Evolutionary conservation across 768 basidiomycete species (phyloP).

Genomic region (Naematelia aurantialba): DNA sequence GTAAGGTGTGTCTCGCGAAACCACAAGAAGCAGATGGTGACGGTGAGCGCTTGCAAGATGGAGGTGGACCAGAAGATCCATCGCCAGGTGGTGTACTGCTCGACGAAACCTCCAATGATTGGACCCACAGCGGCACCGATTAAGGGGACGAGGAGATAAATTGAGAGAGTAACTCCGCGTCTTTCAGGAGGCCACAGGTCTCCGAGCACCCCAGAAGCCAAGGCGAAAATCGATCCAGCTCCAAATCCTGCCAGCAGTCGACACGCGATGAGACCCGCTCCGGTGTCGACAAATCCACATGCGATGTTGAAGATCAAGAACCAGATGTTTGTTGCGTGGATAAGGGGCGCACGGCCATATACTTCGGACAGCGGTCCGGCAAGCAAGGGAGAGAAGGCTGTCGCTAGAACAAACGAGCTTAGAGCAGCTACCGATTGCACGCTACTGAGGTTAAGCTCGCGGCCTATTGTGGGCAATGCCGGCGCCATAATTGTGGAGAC

Average conservation of each 20-base stretch:
- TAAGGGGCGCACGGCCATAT: constrained; percentile 1
- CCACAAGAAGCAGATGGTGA: background rate
- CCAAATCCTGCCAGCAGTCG: constrained; percentile 8
- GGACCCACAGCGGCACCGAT: constrained; percentile 4
- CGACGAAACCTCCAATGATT: constrained; percentile 1
- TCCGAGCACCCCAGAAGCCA: constrained; percentile 5
- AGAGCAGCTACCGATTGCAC: constrained; percentile 1
- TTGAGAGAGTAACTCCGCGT: background rate
- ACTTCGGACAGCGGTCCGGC: constrained; percentile 6
- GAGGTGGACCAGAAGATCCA: constrained; percentile 8
- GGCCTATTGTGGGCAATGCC: background rate
- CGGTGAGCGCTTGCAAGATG: background rate
- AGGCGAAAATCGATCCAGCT: constrained; percentile 3
- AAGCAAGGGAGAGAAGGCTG: constrained; percentile 7
- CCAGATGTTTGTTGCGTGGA: constrained; percentile 6
- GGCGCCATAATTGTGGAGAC: constrained; percentile 12
- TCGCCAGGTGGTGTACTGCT: constrained; percentile 7
- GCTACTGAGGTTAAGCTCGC: constrained; percentile 2
- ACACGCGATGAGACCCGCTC: constrained; percentile 3
- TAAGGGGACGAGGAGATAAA: constrained; percentile 5
- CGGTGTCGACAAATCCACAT: constrained; percentile 9
- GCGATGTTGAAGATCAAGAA: constrained; percentile 8
- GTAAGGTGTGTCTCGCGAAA: constrained; percentile 4
- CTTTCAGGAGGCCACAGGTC: constrained; percentile 8
- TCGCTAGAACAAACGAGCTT: constrained; percentile 6